Base-by-base conservation (phyloP, 2,329 filamentous ascomycete species). In the Xylaria sp. region DNA sequence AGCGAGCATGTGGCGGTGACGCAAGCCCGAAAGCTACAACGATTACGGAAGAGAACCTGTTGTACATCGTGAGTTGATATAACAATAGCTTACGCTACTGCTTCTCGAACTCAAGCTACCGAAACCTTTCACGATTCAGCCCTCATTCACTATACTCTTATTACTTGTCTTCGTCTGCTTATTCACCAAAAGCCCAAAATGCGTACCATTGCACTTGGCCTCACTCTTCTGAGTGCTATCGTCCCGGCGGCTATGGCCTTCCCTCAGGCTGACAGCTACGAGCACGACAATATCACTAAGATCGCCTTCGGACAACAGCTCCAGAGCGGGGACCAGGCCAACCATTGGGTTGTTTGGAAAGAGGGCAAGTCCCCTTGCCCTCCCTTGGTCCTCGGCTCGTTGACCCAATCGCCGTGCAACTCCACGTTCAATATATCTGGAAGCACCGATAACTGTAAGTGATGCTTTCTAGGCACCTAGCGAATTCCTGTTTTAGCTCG, bases 291-390 rank as follows among this genome's bases (percentile, higher is more conserved):
- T 49, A 15, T 51, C 31, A 31, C 43, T 39, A 36, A 46, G 9
- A 33, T 67, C 13, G 41, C 20, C 43, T 66, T 12, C 43, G 65
- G 59, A 1, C 55, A 68, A 33, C 60, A 68, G 49, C 33, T 64
- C 15, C 60, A 64, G 10, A 18, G 28, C 0, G 13, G n/a, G 0
- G 52, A 68, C 39, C 28, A 55, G 20, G 18, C 39, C 31, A 68
- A 68, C 49, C 49, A 68, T 48, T 68, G 66, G 66, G 55, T 68
- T 18, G 49, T 56, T 39, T 68, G 55, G 60, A 6, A 31, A 18
- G 54, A 64, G 39, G 60, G 61, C 46, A 36, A 56, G n/a, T 5
- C 15, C 8, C 39, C 66, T 31, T 68, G 60, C 23, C 39, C 48
- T 15, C 39, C 46, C 5, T 7, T 15, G 33, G 18, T 43, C 10